Base-by-base conservation (phyloP, 2,329 filamentous ascomycete genomes). In the Aureobasidium subglaciale region DNA sequence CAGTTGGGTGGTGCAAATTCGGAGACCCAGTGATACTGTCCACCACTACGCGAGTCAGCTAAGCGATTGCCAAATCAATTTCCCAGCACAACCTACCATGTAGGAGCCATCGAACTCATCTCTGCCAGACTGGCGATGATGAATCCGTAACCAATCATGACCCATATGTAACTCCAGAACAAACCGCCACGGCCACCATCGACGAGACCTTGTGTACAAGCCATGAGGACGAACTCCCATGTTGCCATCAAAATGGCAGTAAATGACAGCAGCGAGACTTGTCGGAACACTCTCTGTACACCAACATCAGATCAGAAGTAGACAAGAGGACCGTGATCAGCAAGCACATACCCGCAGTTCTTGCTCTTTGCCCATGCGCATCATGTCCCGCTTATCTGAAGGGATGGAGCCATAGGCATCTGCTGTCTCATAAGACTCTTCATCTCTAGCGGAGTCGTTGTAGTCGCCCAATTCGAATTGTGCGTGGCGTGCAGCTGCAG, bases 231-330 rank as follows among this genome's bases (percentile, higher is more conserved):
- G 15, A 72, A 71, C 60, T 81, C 78, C 78, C 78, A 80, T 0
- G 78, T 78, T 38, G 73, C 74, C 63, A 78, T 73, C 37, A 77
- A 70, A 9, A 76, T 73, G 56, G 75, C 75, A 20, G 73, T 73
- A 54, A 79, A 78, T 1, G 74, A 74, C n/a, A 80, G 63, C 10
- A 76, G 76, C 1, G 75, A 74, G 45, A 77, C 61, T 59, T 75
- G 74, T 4, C 71, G 67, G 57, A 79, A 80, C 58, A 76, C 76
- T 56, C 77, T 67, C 70, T 71, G 15, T 11, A 10, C 8, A 2
- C 9, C 4, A 18, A 18, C 22, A 42, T 45, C 16, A 42, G 4
- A 6, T 10, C 22, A 3, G 9, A 9, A 13, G 15, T 16, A 2
- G n/a, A n/a, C 5, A 11, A n/a, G 10, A 22, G 2, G 16, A 18